phyloP scores from a whole-genome alignment of 1,139 yeast species.

The Cylindricascospora bacillispora region DNA sequence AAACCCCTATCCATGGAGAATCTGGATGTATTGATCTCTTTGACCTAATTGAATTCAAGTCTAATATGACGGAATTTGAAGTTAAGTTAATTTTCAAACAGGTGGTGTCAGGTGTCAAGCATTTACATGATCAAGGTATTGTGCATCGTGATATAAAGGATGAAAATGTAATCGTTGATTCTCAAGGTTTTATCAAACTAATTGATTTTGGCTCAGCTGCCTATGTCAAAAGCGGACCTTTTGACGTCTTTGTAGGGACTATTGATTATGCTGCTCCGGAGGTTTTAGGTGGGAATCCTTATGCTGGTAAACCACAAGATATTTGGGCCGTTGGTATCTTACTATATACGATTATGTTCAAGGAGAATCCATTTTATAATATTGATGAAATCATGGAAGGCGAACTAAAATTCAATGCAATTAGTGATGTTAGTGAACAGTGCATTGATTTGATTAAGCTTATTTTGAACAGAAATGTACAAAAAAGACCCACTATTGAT shows the following conservation, averaged over 20 bases:
- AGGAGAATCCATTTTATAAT: conserved; percentile 89
- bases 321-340: conserved; percentile 94
- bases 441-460: conserved; percentile 47
- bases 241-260: conserved; percentile 94
- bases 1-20: conserved; percentile 88
- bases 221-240: conserved; percentile 79
- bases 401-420: conserved; percentile 56
- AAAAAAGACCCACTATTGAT: conserved; percentile 57
- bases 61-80: conserved; percentile 66
- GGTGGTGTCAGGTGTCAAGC: conserved; percentile 63
- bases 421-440: conserved; percentile 38
- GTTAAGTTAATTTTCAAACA: conserved; percentile 70
- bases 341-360: conserved; percentile 75
- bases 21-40: conserved; percentile 82
- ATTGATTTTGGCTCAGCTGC: conserved; percentile 97
- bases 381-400: conserved; percentile 95
- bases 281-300: conserved; percentile 77
- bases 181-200: conserved; percentile 60
- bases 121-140: conserved; percentile 74
- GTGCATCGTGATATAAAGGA: conserved; percentile 94
- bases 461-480: conserved; percentile 56
- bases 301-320: conserved; percentile 90
- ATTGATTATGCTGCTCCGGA: conserved; percentile 97
- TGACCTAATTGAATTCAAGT: conserved; percentile 77
- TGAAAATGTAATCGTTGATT: conserved; percentile 84